Conservation (phyloP, 2,329 filamentous ascomycete species). For the Sporothrix globosa region DNA sequence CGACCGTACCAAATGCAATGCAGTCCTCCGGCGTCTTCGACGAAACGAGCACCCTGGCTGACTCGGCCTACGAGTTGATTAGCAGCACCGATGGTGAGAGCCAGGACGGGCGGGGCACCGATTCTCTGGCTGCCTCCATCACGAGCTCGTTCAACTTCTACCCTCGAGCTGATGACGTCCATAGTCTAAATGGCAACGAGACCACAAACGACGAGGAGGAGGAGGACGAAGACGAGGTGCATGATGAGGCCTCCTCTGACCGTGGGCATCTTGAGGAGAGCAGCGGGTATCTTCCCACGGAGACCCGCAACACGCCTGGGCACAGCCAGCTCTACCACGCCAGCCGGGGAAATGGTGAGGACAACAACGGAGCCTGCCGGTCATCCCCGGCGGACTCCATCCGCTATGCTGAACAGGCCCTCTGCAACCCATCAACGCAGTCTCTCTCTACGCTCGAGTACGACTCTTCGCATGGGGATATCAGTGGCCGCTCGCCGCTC, state of each 20-base stretch:
- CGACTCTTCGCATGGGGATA: conserved; percentile 37
- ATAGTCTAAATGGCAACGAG: conserved; percentile 41
- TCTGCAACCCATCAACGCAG: conserved; percentile 49
- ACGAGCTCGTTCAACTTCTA: conserved; percentile 38
- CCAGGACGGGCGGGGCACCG: conserved; percentile 54
- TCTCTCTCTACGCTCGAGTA: conserved; percentile 37
- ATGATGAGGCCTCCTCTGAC: conserved; percentile 41
- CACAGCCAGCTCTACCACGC: conserved; percentile 43
- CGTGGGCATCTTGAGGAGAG: conserved; percentile 33
- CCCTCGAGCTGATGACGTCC: conserved; percentile 40
- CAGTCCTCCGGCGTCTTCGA: conserved; percentile 47
- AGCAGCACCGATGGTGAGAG: conserved; percentile 57
- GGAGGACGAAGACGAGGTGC: conserved; percentile 52
- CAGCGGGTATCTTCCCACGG: background rate
- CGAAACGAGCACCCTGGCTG: conserved; percentile 56
- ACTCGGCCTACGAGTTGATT: conserved; percentile 63
- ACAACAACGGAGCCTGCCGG: conserved; percentile 44
- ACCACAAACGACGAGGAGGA: conserved; percentile 55
- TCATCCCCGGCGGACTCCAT: conserved; percentile 47
- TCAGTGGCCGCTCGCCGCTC: conserved; percentile 36
- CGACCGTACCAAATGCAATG: conserved; percentile 50
- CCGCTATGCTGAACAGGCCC: conserved; percentile 54
- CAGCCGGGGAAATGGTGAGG: conserved; percentile 43
- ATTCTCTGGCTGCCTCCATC: conserved; percentile 49
- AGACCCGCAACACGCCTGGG: conserved; percentile 29